Evolutionary conservation across 1,139 yeast genomes (phyloP), one percentile per base, ranked within the genome.

Genomic region (Saccharomycopsis crataegensis): DNA sequence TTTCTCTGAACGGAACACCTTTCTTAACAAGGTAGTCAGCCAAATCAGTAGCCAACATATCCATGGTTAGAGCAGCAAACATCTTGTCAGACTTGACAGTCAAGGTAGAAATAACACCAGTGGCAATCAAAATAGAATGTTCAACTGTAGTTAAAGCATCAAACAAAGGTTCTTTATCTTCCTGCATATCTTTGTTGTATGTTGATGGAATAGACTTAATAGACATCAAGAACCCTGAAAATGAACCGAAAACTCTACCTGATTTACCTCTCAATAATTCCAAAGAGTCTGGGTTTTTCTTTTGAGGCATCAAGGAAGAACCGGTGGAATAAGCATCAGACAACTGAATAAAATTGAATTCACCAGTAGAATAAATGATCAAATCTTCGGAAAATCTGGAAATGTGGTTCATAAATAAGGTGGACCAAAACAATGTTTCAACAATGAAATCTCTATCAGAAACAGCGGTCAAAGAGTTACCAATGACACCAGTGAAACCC

Each of bases 241-340:
- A 75, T 43, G 89, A 84, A 67, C 99, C 99, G 65, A 93, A 91
- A 17, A 90, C 96, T 69, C 99, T 84, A 53, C 99, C 99, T 17
- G 95, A 84, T 73, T 93, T 93, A 56, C 99, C 99, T 71, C 99
- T 81, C 66, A 94, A 78, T 60, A 93, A 76, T 73, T 93, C 99
- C 62, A 93, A 76, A 43, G 96, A 87, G 68, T 93, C 99, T 2
- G 99, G 97, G 72, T 93, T 93, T 72, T 93, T 94, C 82, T 93
- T 93, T 71, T 94, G 99, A 32, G 99, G 99, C 99, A 93, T 93
- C 67, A 93, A 78, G 45, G 97, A 89, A 6, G 97, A 89, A 8
- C 99, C 99, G 9, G 99, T 93, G 1, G 99, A 93, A 72, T 93
- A 93, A 36, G 99, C 99, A 68, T 93, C 99, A 11, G 97, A 94